phyloP scores from a whole-genome alignment of 495 filamentous ascomycete species.

The Podospora australis region DNA sequence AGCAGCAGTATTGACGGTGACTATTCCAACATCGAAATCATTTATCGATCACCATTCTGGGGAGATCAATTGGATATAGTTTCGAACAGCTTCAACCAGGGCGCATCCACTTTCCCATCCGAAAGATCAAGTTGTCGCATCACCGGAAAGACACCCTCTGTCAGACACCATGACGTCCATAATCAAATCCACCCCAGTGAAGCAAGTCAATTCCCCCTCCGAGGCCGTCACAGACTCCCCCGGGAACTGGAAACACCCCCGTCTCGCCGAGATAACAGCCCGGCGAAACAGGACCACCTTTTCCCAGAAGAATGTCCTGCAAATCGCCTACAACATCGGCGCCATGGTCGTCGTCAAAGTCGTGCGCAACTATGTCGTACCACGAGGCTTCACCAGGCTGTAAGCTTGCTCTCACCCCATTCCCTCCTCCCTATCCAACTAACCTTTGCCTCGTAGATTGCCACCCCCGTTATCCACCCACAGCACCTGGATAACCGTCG shows the following conservation, averaged over 20 bases:
- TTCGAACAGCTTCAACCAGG: too few relatives aligned
- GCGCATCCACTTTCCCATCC: too few relatives aligned
- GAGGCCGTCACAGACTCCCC: slow-evolving; percentile 43
- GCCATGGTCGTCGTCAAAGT: slow-evolving; percentile 45
- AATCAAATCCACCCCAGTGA: slow-evolving; percentile 37
- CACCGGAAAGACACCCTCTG: too few relatives aligned
- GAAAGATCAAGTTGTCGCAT: too few relatives aligned
- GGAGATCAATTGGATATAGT: too few relatives aligned
- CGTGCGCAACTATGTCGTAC: slow-evolving; percentile 20
- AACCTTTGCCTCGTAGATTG: not conserved
- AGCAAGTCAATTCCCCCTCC: slow-evolving; percentile 26
- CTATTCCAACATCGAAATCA: too few relatives aligned
- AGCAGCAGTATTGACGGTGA: slow-evolving; percentile 1
- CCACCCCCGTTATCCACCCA: slow-evolving; percentile 13
- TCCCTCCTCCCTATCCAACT: not conserved
- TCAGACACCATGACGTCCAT: not conserved
- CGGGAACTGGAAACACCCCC: slow-evolving; percentile 85
- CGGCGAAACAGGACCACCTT: slow-evolving; percentile 70
- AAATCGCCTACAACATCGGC: slow-evolving; percentile 56
- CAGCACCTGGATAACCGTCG: slow-evolving; percentile 26
- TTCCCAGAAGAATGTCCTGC: slow-evolving; percentile 58
- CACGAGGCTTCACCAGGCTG: slow-evolving; percentile 18
- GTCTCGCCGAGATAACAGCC: slow-evolving; percentile 66
- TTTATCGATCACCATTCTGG: too few relatives aligned
- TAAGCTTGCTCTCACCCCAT: slow-evolving; percentile 6